A percentile compares a stretch with the other conserved stretches of the same genome.
phyloP scores from a whole-genome alignment of 2,329 filamentous ascomycete species.

The Sporothrix pallida region DNA sequence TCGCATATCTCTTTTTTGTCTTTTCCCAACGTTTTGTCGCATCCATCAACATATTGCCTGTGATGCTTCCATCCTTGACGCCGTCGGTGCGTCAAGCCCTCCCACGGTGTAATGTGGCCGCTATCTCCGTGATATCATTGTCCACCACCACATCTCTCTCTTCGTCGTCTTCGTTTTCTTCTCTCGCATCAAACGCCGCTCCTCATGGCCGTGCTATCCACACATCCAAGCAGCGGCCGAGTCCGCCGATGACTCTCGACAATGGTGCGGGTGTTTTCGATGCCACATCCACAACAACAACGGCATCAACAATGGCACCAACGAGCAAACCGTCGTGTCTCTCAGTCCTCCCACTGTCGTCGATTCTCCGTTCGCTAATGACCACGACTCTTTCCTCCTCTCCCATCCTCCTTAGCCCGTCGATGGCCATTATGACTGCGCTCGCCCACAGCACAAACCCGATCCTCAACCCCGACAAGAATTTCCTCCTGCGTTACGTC shows the following conservation, averaged over 20 bases:
- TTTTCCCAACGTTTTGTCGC: background rate
- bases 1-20: background rate
- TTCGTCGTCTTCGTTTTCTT: background rate
- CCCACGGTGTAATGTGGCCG: slow-evolving; percentile 21
- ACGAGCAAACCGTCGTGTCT: slow-evolving; percentile 51
- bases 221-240: slow-evolving; percentile 30
- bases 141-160: background rate
- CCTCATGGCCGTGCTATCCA: slow-evolving; percentile 26
- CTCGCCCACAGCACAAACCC: slow-evolving; percentile 72
- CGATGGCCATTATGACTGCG: slow-evolving; percentile 68
- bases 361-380: slow-evolving; percentile 70
- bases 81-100: slow-evolving; percentile 1
- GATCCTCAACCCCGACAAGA: slow-evolving; percentile 75
- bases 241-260: slow-evolving; percentile 5
- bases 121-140: slow-evolving; percentile 3
- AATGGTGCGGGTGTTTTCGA: background rate
- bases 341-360: slow-evolving; percentile 68
- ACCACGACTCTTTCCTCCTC: slow-evolving; percentile 75
- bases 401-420: slow-evolving; percentile 70
- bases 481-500: slow-evolving; percentile 70
- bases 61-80: slow-evolving; percentile 8
- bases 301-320: background rate
- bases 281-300: background rate
- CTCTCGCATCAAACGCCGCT: background rate
- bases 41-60: background rate